Evolutionary conservation across 2,329 filamentous ascomycete species (phyloP).

Genomic region (Stemphylium lycopersici): DNA sequence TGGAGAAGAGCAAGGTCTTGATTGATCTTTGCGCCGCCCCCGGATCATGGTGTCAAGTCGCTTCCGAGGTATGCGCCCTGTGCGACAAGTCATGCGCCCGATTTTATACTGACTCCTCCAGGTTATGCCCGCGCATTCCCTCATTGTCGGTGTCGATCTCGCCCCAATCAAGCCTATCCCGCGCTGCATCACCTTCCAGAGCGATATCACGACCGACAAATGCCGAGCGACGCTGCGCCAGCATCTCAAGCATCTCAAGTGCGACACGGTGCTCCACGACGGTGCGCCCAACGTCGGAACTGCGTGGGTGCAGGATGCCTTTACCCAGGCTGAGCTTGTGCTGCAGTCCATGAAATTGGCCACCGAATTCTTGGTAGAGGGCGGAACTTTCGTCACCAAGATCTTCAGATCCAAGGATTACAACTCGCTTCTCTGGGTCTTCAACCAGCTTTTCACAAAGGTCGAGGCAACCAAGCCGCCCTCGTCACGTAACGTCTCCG

Average conservation of each 20-base stretch:
- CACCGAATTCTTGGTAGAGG: constrained; percentile 79
- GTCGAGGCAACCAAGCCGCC: constrained; percentile 98
- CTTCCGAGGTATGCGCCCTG: constrained; percentile 78
- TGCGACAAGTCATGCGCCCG: background rate
- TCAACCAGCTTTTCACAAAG: constrained; percentile 93
- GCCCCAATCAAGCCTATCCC: constrained; percentile 95
- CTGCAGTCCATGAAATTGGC: constrained; percentile 91
- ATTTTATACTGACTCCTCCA: constrained; percentile 11
- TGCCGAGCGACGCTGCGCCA: constrained; percentile 87
- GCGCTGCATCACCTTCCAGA: constrained; percentile 91
- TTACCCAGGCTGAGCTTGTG: constrained; percentile 92
- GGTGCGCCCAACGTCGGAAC: constrained; percentile 98
- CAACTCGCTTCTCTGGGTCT: constrained; percentile 93
- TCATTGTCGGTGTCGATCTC: constrained; percentile 94
- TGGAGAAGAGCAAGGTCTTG: constrained; percentile 94
- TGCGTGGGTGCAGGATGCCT: constrained; percentile 97
- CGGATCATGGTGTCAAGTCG: constrained; percentile 69
- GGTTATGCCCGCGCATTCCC: constrained; percentile 85
- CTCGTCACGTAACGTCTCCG: constrained; percentile 92
- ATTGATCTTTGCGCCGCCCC: constrained; percentile 97
- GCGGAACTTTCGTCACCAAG: constrained; percentile 95
- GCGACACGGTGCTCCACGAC: constrained; percentile 93
- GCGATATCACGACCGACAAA: constrained; percentile 97
- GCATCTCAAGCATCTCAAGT: constrained; percentile 95
- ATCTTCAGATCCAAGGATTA: constrained; percentile 98